Evolutionary conservation across 352 stramenopile genomes (phyloP).

Genomic region (Phytophthora tentaculata): DNA sequence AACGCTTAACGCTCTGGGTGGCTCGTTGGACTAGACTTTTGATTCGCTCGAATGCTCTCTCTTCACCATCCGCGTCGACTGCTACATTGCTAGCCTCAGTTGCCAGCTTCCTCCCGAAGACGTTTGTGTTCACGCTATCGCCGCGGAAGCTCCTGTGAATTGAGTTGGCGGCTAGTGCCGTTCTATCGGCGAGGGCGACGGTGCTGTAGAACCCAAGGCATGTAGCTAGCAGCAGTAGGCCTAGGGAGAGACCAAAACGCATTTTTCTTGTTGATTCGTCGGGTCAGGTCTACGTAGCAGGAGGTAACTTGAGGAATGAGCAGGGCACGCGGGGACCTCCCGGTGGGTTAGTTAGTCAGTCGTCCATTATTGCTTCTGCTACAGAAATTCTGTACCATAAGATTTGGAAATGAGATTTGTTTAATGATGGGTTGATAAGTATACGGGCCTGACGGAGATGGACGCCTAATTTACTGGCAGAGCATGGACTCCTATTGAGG

Average conservation of each 20-base stretch:
- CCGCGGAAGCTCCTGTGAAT: not conserved
- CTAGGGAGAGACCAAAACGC: not conserved
- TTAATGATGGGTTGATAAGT: constrained; percentile 13
- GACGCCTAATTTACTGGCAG: no score
- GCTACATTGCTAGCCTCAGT: not conserved
- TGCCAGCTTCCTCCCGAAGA: not conserved
- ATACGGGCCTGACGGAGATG: no score
- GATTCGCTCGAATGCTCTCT: not conserved
- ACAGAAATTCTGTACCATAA: not conserved
- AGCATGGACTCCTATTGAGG: no score
- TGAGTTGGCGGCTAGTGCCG: not conserved
- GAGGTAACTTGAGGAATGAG: constrained; percentile 2
- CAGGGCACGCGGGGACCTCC: not conserved
- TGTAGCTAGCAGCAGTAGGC: not conserved
- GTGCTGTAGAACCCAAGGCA: not conserved
- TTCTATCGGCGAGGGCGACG: not conserved
- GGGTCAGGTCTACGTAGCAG: not conserved
- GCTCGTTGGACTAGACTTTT: not conserved
- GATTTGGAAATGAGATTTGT: constrained; percentile 3
- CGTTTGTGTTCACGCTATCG: not conserved
- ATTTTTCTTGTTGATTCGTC: not conserved
- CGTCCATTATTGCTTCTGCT: no score
- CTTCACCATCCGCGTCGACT: constrained; percentile 1
- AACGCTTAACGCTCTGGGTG: not conserved
- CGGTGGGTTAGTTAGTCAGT: no score